These are phyloP conservation scores for Globisporangium splendens DNA, from an alignment of 352 stramenopile genomes.

Conservation along the genomic window DNA sequence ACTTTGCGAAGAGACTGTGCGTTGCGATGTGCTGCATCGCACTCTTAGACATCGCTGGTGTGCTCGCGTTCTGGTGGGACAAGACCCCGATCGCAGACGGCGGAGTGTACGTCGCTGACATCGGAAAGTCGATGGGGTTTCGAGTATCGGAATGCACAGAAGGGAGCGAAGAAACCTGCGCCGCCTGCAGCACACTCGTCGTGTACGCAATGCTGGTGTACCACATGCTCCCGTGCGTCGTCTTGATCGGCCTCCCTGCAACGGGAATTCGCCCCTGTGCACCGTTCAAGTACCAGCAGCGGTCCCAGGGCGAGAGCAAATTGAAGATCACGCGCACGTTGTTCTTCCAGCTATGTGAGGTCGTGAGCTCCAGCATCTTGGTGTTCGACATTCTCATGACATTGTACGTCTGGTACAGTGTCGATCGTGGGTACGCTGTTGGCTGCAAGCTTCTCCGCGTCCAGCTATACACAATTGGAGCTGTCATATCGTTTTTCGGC, in stretches of 20 bases:
- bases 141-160: slow-evolving; percentile 24
- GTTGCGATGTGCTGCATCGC: slow-evolving; percentile 42
- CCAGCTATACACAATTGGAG: no score
- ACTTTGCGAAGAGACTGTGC: slow-evolving; percentile 67
- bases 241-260: slow-evolving; percentile 66
- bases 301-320: slow-evolving; percentile 10
- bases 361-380: slow-evolving; percentile 52
- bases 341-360: slow-evolving; percentile 74
- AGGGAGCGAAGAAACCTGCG: slow-evolving; percentile 24
- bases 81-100: slow-evolving; percentile 26
- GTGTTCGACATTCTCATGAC: slow-evolving; percentile 38
- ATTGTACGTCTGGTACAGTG: no score
- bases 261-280: slow-evolving; percentile 61
- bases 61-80: slow-evolving; percentile 52
- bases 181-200: slow-evolving; percentile 56
- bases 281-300: slow-evolving; percentile 58
- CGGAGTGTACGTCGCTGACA: slow-evolving; percentile 43
- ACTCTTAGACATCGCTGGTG: slow-evolving; percentile 41
- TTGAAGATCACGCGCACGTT: slow-evolving; percentile 66
- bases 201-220: slow-evolving; percentile 70
- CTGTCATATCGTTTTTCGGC: slow-evolving; percentile 45
- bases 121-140: slow-evolving; percentile 41
- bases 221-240: slow-evolving; percentile 46
- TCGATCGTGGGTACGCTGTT: no score
- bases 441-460: no score